phyloP scores from a whole-genome alignment of 352 stramenopile genomes.

The Plasmopara halstedii region DNA sequence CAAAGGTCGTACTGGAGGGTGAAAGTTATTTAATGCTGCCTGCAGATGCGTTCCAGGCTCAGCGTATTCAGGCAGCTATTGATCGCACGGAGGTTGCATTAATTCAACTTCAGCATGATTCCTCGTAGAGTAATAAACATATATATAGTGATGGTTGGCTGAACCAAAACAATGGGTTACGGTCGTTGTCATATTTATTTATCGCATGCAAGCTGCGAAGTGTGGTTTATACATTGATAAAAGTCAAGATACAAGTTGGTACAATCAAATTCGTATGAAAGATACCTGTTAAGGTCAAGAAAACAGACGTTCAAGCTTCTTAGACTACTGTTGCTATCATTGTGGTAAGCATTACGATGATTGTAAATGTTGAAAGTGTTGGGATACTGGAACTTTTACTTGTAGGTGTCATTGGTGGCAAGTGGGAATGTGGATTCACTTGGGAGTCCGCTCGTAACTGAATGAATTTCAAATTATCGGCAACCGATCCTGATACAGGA shows the following conservation, averaged over 20 bases:
- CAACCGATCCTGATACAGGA: slow-evolving; percentile 4
- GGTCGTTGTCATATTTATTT: too few species aligned
- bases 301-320: slow-evolving; percentile 1
- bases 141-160: too few species aligned
- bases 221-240: too few species aligned
- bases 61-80: slow-evolving; percentile 47
- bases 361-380: slow-evolving; percentile 8
- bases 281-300: not conserved
- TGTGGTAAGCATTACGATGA: slow-evolving; percentile 8
- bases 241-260: too few species aligned
- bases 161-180: too few species aligned
- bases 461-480: slow-evolving; percentile 2
- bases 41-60: slow-evolving; percentile 23
- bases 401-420: slow-evolving; percentile 4
- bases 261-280: not conserved
- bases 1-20: slow-evolving; percentile 27
- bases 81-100: slow-evolving; percentile 58
- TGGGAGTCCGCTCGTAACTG: slow-evolving; percentile 2
- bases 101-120: slow-evolving; percentile 61
- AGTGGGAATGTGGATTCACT: not conserved
- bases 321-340: slow-evolving; percentile 15
- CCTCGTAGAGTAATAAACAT: slow-evolving; percentile 18
- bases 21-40: slow-evolving; percentile 54
- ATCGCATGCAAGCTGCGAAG: slow-evolving; percentile 2
- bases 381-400: slow-evolving; percentile 5